A percentile compares a stretch with the other conserved stretches of the same genome.
phyloP scores from a whole-genome alignment of 2,329 filamentous ascomycete species.

The Phaeosphaeriaceae sp. region DNA sequence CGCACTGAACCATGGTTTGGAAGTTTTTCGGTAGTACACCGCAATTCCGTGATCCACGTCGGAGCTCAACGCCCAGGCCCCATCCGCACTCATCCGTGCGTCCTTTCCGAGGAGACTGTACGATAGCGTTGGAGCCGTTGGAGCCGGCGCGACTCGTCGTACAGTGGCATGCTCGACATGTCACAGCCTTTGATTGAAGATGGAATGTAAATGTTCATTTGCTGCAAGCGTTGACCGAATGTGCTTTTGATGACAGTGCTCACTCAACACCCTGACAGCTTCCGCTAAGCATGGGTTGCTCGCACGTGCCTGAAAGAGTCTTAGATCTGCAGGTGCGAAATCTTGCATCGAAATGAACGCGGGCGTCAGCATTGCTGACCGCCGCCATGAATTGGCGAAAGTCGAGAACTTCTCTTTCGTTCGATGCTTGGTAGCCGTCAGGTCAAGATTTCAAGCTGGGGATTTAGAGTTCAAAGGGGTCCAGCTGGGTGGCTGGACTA shows the following conservation, averaged over 20 bases:
- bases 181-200: background rate
- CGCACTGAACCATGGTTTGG: background rate
- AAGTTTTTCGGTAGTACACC: background rate
- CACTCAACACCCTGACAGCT: background rate
- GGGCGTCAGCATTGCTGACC: background rate
- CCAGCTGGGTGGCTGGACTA: background rate
- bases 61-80: background rate
- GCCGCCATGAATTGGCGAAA: too few species aligned
- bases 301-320: background rate
- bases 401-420: too few species aligned
- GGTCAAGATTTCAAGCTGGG: background rate
- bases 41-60: background rate
- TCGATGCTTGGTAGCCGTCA: too few species aligned
- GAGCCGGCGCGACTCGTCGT: background rate
- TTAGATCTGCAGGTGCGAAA: background rate
- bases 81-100: background rate
- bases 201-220: background rate
- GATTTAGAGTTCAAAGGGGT: background rate
- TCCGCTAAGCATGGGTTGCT: background rate
- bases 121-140: background rate
- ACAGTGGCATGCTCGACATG: background rate
- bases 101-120: background rate
- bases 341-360: background rate
- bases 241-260: background rate
- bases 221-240: background rate